Evolutionary conservation across 257 asterid species (phyloP).

Genomic region (Verbascum thapsus): DNA sequence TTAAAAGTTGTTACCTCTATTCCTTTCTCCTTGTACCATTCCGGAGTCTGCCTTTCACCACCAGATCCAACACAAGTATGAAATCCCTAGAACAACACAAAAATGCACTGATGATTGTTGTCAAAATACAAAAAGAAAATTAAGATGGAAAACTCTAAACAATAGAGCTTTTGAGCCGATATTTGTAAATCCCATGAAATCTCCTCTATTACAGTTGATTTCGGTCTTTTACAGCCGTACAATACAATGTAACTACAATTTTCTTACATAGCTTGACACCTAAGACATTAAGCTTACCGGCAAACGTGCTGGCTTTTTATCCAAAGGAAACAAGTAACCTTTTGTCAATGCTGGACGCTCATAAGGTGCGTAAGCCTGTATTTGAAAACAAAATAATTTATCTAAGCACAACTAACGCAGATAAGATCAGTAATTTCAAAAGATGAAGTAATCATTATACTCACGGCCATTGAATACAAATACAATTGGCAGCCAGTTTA

Average conservation of each 20-base stretch:
- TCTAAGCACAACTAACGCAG: constrained; percentile 1
- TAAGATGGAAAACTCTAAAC: constrained; percentile 6
- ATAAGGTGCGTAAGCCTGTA: constrained; percentile 86
- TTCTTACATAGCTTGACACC: constrained; percentile 23
- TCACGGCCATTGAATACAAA: too few species aligned
- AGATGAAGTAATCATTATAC: neutral
- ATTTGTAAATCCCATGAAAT: constrained; percentile 19
- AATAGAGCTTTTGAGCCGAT: neutral
- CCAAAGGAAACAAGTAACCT: constrained; percentile 80
- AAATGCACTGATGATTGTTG: constrained; percentile 27
- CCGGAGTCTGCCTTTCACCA: constrained; percentile 96
- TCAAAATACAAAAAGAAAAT: neutral
- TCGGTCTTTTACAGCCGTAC: neutral
- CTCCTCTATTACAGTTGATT: constrained; percentile 1
- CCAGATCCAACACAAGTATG: constrained; percentile 96
- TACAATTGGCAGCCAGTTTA: too few species aligned
- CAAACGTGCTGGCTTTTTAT: constrained; percentile 92
- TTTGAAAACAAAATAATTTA: constrained; percentile 23
- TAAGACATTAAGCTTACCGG: constrained; percentile 62
- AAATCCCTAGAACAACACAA: constrained; percentile 64
- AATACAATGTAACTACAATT: neutral
- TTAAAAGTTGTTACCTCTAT: constrained; percentile 65
- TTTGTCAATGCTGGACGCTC: constrained; percentile 98
- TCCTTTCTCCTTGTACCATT: constrained; percentile 97
- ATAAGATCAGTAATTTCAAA: neutral